Base-by-base conservation (phyloP, 148 eudicot genomes). In the Mesembryanthemum crystallinum region DNA sequence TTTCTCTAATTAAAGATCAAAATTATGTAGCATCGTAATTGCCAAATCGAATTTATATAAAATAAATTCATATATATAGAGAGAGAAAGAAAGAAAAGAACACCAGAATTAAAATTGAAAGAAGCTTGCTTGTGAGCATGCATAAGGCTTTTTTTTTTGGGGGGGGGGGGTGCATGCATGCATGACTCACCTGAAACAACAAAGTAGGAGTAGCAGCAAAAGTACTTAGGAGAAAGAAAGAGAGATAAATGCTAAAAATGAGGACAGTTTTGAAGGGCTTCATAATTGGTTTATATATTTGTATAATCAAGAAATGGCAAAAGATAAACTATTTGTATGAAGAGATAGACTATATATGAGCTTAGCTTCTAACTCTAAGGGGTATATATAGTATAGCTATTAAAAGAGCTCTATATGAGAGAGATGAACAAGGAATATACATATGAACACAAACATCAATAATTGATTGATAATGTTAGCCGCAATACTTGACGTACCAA, bases 101-200 rank as follows among this genome's bases (percentile, higher is more conserved):
- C n/a, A n/a, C n/a, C n/a, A n/a, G n/a, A n/a, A n/a, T n/a, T n/a
- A n/a, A n/a, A n/a, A n/a, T n/a, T n/a, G n/a, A 35, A 6, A 35
- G 39, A 35, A 35, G 39, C 39, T 35, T 35, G 3, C 39, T 35
- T 35, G 6, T 35, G 3, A 35, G 39, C 39, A 35, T 35, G 39
- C 39, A n/a, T n/a, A 35, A 35, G 39, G 3, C 3, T 35, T 35
- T n/a, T n/a, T n/a, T n/a, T n/a, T n/a, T n/a, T n/a, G n/a, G n/a
- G n/a, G n/a, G n/a, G n/a, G n/a, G n/a, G n/a, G n/a, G 39, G 39
- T 35, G 39, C 65, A 28, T 28, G 35, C 18, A 29, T 62, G 7
- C 3, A 64, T 7, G 68, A 64, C 68, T 33, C 45, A 64, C 68
- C 68, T 64, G 68, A 64, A 64, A 64, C 11, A 64, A 33, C 45